Evolutionary conservation across 2,329 filamentous ascomycete species (phyloP).

Genomic region (Cryphonectria nitschkei): DNA sequence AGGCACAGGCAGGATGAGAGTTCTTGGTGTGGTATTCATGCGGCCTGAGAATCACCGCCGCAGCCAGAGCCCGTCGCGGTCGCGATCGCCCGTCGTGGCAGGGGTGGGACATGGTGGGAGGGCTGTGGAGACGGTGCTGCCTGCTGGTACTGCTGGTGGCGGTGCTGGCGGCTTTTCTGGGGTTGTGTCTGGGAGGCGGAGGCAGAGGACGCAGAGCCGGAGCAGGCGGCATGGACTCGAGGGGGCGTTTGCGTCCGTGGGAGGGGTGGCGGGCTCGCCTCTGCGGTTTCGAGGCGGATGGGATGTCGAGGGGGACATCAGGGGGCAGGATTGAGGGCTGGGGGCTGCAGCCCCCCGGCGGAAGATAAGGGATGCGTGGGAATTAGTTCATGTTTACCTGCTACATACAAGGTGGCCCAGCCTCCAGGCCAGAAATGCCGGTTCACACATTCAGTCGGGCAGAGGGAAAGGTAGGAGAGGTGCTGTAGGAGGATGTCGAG

Average conservation of each 20-base stretch:
- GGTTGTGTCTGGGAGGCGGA: slow-evolving; percentile 34
- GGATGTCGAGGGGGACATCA: slow-evolving; percentile 6
- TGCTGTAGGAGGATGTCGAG: too few relatives aligned
- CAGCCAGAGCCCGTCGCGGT: slow-evolving; percentile 45
- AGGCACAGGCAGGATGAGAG: background rate
- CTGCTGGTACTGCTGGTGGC: slow-evolving; percentile 31
- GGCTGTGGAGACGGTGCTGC: slow-evolving; percentile 35
- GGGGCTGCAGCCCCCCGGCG: background rate
- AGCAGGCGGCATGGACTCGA: slow-evolving; percentile 36
- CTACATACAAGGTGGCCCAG: background rate
- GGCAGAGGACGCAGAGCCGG: slow-evolving; percentile 45
- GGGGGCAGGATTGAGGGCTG: slow-evolving; percentile 10
- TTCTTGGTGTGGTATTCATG: slow-evolving; percentile 36
- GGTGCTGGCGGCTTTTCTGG: slow-evolving; percentile 1
- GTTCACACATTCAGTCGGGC: background rate
- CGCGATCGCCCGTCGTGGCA: slow-evolving; percentile 31
- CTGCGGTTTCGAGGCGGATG: slow-evolving; percentile 25
- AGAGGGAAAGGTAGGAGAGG: background rate
- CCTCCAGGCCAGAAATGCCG: background rate
- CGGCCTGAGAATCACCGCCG: slow-evolving; percentile 36
- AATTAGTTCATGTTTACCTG: too few relatives aligned
- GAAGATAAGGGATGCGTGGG: background rate
- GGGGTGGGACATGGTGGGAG: slow-evolving; percentile 31
- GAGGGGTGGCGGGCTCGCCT: slow-evolving; percentile 18
- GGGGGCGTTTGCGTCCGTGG: slow-evolving; percentile 21